phyloP scores from a whole-genome alignment of 208 protist species.

The Wallacemonas rigidus region DNA sequence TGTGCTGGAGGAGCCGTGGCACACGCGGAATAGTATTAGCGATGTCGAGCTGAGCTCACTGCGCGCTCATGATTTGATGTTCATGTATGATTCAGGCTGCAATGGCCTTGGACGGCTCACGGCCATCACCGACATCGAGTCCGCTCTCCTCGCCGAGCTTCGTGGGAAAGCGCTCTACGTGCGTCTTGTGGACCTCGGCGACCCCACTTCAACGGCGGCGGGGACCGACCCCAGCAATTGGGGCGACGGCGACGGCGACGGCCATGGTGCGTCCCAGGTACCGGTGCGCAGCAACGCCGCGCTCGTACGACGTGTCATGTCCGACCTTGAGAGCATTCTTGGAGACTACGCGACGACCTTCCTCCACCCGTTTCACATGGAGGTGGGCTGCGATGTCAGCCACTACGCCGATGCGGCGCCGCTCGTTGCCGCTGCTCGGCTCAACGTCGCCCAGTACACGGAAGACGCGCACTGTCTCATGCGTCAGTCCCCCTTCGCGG shows the following conservation, averaged over 20 bases:
- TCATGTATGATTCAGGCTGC: slow-evolving; percentile 30
- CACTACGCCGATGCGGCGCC: slow-evolving; percentile 45
- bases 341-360: slow-evolving; percentile 35
- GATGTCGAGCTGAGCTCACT: slow-evolving; percentile 44
- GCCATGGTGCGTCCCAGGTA: not conserved
- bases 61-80: slow-evolving; percentile 41
- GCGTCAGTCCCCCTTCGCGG: slow-evolving; percentile 14
- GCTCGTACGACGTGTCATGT: slow-evolving; percentile 13
- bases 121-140: slow-evolving; percentile 25
- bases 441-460: slow-evolving; percentile 37
- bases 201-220: not conserved
- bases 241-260: not conserved
- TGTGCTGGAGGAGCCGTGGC: slow-evolving; percentile 34
- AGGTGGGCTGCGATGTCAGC: slow-evolving; percentile 56
- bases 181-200: slow-evolving; percentile 35
- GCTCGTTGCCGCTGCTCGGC: slow-evolving; percentile 25
- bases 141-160: slow-evolving; percentile 28
- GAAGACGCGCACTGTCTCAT: slow-evolving; percentile 26
- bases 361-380: slow-evolving; percentile 39
- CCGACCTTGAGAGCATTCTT: slow-evolving; percentile 32
- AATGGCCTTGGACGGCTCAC: slow-evolving; percentile 24
- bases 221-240: not conserved
- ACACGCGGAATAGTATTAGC: slow-evolving; percentile 49
- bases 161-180: slow-evolving; percentile 58
- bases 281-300: slow-evolving; percentile 8